phyloP scores from a whole-genome alignment of 176 grass and related monocot species.

The Tuctoria greenei region DNA sequence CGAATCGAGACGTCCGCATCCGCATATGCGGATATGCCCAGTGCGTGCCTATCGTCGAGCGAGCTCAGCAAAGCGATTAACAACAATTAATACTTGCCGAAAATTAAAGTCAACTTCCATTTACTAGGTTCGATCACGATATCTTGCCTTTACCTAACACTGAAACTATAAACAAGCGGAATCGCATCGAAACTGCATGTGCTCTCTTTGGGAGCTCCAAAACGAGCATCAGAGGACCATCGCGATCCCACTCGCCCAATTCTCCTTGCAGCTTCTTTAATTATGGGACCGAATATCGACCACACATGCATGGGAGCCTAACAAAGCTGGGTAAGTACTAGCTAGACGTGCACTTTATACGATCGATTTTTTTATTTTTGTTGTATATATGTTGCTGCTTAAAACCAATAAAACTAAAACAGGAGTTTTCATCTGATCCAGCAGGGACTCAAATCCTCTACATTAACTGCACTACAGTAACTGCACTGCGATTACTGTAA shows the following conservation, averaged over 20 bases:
- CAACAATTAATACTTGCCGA: not conserved
- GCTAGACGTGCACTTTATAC: not conserved
- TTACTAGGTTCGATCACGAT: not conserved
- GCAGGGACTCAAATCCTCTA: too few relatives aligned
- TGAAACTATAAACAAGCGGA: not conserved
- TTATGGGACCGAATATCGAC: slow-evolving; percentile 66
- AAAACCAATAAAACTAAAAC: too few relatives aligned
- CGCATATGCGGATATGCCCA: too few relatives aligned
- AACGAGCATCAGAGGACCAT: not conserved
- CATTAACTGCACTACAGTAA: too few relatives aligned
- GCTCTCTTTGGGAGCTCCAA: slow-evolving; percentile 8
- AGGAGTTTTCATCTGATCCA: too few relatives aligned
- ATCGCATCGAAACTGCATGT: slow-evolving; percentile 1
- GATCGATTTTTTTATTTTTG: not conserved
- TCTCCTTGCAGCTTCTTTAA: slow-evolving; percentile 78
- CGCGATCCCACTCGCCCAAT: slow-evolving; percentile 64
- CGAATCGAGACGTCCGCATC: too few relatives aligned
- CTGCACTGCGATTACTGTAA: too few relatives aligned
- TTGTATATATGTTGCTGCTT: too few relatives aligned
- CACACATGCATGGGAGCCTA: slow-evolving; percentile 64
- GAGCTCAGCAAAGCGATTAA: not conserved
- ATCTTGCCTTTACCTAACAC: not conserved
- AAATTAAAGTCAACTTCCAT: not conserved
- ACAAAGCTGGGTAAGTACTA: slow-evolving; percentile 33
- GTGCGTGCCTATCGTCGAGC: too few relatives aligned